These are phyloP conservation scores for Tylopilus microsporus DNA, from an alignment of 1,284 basidiomycete genomes.

Conservation along the genomic window DNA sequence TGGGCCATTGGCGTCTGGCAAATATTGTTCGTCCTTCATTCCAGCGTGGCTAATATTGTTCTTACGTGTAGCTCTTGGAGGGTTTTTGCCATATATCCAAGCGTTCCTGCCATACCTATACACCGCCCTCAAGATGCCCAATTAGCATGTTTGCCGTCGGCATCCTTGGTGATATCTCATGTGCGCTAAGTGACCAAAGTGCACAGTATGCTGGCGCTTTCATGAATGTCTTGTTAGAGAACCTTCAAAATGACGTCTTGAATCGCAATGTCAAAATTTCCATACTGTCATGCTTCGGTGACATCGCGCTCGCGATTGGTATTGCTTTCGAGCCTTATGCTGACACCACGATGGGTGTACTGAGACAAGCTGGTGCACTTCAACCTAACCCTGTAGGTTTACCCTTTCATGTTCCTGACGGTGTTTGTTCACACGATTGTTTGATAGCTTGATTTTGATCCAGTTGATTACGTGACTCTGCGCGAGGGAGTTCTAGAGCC, in stretches of 20 bases:
- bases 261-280: constrained; percentile 96
- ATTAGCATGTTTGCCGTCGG: constrained; percentile 91
- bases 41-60: not conserved
- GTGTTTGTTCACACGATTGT: constrained; percentile 1
- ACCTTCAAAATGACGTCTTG: constrained; percentile 86
- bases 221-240: constrained; percentile 88
- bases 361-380: constrained; percentile 85
- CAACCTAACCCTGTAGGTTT: constrained; percentile 75
- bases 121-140: constrained; percentile 90
- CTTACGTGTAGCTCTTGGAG: constrained; percentile 59
- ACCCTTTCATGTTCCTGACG: constrained; percentile 2
- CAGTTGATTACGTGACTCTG: constrained; percentile 90
- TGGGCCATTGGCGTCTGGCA: constrained; percentile 79
- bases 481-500: constrained; percentile 96
- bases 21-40: constrained; percentile 12
- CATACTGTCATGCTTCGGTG: constrained; percentile 93
- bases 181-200: constrained; percentile 82
- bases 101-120: constrained; percentile 90
- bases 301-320: constrained; percentile 92
- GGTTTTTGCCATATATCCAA: constrained; percentile 85
- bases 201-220: constrained; percentile 81
- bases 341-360: constrained; percentile 84
- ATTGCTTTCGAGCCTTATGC: constrained; percentile 85
- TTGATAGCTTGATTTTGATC: constrained; percentile 75
- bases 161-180: constrained; percentile 91